Percentiles rank a stretch among this genome's conserved stretches.
These are phyloP conservation scores for Stromatinia cepivora DNA, from an alignment of 2,329 filamentous ascomycete genomes.

Conservation along the genomic window DNA sequence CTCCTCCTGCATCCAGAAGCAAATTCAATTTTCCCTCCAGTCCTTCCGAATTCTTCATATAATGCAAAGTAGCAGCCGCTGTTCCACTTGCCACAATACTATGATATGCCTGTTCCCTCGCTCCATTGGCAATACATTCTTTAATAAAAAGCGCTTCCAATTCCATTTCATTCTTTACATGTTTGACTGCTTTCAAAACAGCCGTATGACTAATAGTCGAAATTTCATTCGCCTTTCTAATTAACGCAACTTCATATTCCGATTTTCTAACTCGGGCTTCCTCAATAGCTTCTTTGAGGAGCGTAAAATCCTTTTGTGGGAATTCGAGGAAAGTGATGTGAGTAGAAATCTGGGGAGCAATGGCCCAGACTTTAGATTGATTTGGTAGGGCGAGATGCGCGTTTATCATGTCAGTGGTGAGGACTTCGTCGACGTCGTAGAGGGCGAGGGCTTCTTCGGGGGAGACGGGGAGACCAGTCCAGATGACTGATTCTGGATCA, in stretches of 20 bases:
- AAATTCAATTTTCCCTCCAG: slow-evolving; percentile 73
- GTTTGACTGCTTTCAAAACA: slow-evolving; percentile 60
- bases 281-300: slow-evolving; percentile 64
- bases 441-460: slow-evolving; percentile 69
- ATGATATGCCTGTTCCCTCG: slow-evolving; percentile 82
- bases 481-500: slow-evolving; percentile 86
- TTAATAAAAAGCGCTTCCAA: slow-evolving; percentile 80
- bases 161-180: slow-evolving; percentile 75
- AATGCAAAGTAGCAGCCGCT: slow-evolving; percentile 83
- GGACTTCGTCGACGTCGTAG: slow-evolving; percentile 81
- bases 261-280: slow-evolving; percentile 70
- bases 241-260: slow-evolving; percentile 71
- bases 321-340: slow-evolving; percentile 71
- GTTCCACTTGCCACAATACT: slow-evolving; percentile 81
- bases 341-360: slow-evolving; percentile 74
- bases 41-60: slow-evolving; percentile 74
- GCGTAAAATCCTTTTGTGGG: slow-evolving; percentile 58
- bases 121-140: slow-evolving; percentile 71
- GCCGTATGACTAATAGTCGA: slow-evolving; percentile 66
- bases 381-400: slow-evolving; percentile 51
- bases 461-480: slow-evolving; percentile 84
- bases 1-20: slow-evolving; percentile 79
- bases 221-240: slow-evolving; percentile 69
- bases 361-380: slow-evolving; percentile 63
- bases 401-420: slow-evolving; percentile 72